A percentile compares a stretch with the other conserved stretches of the same genome.
These are phyloP conservation scores for Zea luxurians DNA, from an alignment of 176 grass and related monocot genomes.

Conservation along the genomic window DNA sequence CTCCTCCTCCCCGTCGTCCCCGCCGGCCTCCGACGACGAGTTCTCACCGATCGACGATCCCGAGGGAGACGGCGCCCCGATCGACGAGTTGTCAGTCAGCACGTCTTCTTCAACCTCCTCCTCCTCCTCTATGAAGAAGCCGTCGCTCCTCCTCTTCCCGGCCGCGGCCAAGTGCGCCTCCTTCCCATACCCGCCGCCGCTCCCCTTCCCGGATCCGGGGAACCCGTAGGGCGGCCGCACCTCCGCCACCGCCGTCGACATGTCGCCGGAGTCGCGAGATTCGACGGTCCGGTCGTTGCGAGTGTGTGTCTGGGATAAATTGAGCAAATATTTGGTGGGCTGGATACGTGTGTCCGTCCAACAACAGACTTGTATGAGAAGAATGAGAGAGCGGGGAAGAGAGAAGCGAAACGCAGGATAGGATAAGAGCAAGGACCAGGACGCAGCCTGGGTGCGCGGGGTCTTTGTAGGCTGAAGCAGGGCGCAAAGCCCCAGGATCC, in stretches of 20 bases:
- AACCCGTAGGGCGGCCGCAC: slow-evolving; percentile 35
- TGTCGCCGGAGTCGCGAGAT: slow-evolving; percentile 32
- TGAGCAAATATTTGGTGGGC: slow-evolving; percentile 39
- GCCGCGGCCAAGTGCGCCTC: background rate
- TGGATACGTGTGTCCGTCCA: slow-evolving; percentile 39
- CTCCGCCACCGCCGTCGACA: slow-evolving; percentile 47
- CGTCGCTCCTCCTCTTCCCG: slow-evolving; percentile 41
- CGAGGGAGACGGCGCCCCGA: slow-evolving; percentile 45
- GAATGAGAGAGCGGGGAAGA: background rate
- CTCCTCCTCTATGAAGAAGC: slow-evolving; percentile 54
- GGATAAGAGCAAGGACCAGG: slow-evolving; percentile 51
- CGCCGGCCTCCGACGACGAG: slow-evolving; percentile 45
- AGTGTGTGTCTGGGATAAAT: slow-evolving; percentile 30
- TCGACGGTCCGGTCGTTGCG: slow-evolving; percentile 15
- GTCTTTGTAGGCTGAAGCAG: slow-evolving; percentile 43
- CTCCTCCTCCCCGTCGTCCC: slow-evolving; percentile 40
- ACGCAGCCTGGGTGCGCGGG: slow-evolving; percentile 29
- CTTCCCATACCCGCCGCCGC: background rate
- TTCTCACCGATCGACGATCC: slow-evolving; percentile 59
- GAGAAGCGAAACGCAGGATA: slow-evolving; percentile 32
- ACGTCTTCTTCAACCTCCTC: slow-evolving; percentile 36
- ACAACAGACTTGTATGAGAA: slow-evolving; percentile 20
- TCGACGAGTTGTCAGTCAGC: slow-evolving; percentile 43
- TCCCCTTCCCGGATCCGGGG: slow-evolving; percentile 33
- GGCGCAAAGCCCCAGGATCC: slow-evolving; percentile 5